Percentiles rank a stretch among this genome's conserved stretches.
Conservation (phyloP, 1,139 yeast genomes). For the Meyerozyma smithsonii region DNA sequence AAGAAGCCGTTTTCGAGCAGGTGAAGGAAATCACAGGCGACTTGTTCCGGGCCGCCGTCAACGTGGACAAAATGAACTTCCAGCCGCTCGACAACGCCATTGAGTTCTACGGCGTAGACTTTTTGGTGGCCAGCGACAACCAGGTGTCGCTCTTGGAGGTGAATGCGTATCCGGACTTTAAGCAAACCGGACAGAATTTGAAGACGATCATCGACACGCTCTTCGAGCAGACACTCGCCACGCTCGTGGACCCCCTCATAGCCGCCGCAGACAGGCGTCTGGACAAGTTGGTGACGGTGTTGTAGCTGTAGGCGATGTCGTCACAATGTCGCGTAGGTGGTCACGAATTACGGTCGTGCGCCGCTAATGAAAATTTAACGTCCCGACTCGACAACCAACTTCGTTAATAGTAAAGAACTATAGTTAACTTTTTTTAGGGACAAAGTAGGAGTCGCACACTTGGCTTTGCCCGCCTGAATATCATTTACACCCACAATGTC, state of each 20-base stretch:
- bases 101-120: conserved; percentile 87
- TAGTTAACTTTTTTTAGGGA: conserved; percentile 3
- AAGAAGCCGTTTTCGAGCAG: conserved; percentile 43
- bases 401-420: not conserved
- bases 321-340: not conserved
- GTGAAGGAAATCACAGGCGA: conserved; percentile 64
- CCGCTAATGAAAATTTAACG: conserved; percentile 3
- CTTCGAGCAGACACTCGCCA: conserved; percentile 43
- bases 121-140: conserved; percentile 56
- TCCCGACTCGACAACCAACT: not conserved
- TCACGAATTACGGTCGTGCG: conserved; percentile 1
- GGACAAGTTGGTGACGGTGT: not conserved
- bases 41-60: conserved; percentile 75
- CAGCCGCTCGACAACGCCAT: conserved; percentile 81
- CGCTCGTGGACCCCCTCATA: conserved; percentile 12
- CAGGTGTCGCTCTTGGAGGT: conserved; percentile 70
- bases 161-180: conserved; percentile 93
- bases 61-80: conserved; percentile 79
- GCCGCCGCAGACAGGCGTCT: not conserved
- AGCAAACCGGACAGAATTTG: conserved; percentile 82
- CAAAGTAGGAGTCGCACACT: not conserved
- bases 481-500: conserved; percentile 7
- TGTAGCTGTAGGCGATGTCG: not conserved
- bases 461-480: conserved; percentile 2
- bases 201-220: conserved; percentile 59